Base-by-base conservation (phyloP, 257 asterid species). In the Asclepias syriaca region DNA sequence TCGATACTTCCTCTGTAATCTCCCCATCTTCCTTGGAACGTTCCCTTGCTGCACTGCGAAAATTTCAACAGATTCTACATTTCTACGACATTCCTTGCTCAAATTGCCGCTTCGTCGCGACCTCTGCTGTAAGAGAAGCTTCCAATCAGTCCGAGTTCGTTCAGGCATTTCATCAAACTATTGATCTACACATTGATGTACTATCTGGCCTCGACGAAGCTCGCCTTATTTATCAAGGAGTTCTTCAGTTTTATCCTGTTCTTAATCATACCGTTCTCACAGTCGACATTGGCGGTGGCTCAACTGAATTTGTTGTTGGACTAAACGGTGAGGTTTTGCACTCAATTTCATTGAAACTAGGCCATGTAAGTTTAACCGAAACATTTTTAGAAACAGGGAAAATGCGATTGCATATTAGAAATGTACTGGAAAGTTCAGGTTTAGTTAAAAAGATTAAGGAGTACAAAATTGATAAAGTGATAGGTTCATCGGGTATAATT, bases 121-220 rank as follows among this genome's bases (percentile, higher is more conserved):
- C 97, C 69, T 91, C 96, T 32, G 96, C 97, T 54, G 88, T 91
- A 69, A 96, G 97, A 45, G 96, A 91, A 87, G 89, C 97, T 34
- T 80, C 92, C 64, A 87, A 91, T 81, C 81, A 79, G 63, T 74
- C 84, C 66, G 81, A 89, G 45, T 87, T 91, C 72, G 65, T 81
- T 29, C 19, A 58, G 16, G 15, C 75, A 1, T 69, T 86, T 55
- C 69, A 74, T 11, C 83, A 79, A 71, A 69, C 81, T 68, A 84
- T 87, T 40, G 84, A 84, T 45, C 81, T 82, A 27, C 65, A 78
- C 29, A 77, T 87, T 1, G 90, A 91, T 19, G 77, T 85, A 10
- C 83, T 91, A 46, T 85, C 96, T 49, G 95, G 97, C 66, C 68
- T 66, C 3, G 93, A 91, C n/a, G 97, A 91, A 77, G 97, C 97